A percentile compares a stretch with the other conserved stretches of the same genome.
Conservation (phyloP, 31 red algal species). For the Asparagopsis taxiformis region DNA sequence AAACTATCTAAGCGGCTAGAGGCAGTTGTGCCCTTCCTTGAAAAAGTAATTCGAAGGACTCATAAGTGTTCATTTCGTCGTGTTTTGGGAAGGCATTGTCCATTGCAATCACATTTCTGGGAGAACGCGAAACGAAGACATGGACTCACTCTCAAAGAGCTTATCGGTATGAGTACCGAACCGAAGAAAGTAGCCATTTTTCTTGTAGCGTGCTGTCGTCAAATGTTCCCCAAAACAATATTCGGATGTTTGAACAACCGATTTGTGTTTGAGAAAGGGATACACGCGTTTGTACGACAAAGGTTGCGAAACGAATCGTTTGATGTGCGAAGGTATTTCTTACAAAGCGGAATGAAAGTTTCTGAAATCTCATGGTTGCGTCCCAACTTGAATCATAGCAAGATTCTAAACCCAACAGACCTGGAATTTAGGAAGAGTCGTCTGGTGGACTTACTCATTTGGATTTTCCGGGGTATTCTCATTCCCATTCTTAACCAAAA, state of each 20-base stretch:
- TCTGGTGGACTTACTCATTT: conserved; percentile 43
- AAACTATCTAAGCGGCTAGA: conserved; percentile 9
- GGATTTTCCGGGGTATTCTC: conserved; percentile 60
- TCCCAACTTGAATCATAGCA: conserved; percentile 8
- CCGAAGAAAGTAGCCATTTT: conserved; percentile 40
- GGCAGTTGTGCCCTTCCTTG: conserved; percentile 20
- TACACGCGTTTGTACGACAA: conserved; percentile 36
- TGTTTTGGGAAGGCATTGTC: conserved; percentile 27
- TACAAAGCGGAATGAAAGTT: conserved; percentile 18
- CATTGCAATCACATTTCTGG: conserved; percentile 13
- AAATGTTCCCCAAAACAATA: conserved; percentile 23
- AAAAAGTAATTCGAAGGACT: conserved; percentile 9
- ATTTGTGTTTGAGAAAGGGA: conserved; percentile 33
- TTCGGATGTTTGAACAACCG: conserved; percentile 53
- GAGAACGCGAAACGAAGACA: neutral
- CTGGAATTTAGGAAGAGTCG: conserved; percentile 38
- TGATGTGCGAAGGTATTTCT: conserved; percentile 28
- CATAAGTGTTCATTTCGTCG: conserved; percentile 36
- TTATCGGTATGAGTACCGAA: conserved; percentile 37
- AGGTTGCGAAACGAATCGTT: conserved; percentile 43
- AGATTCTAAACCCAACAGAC: conserved; percentile 59
- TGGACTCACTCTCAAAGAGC: conserved; percentile 12
- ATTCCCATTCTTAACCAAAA: conserved; percentile 62
- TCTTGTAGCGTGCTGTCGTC: conserved; percentile 34
- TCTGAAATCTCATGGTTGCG: conserved; percentile 60